A percentile compares a stretch with the other conserved stretches of the same genome.
Evolutionary conservation across 768 basidiomycete genomes (phyloP).

Genomic region (Naganishia antarctica): DNA sequence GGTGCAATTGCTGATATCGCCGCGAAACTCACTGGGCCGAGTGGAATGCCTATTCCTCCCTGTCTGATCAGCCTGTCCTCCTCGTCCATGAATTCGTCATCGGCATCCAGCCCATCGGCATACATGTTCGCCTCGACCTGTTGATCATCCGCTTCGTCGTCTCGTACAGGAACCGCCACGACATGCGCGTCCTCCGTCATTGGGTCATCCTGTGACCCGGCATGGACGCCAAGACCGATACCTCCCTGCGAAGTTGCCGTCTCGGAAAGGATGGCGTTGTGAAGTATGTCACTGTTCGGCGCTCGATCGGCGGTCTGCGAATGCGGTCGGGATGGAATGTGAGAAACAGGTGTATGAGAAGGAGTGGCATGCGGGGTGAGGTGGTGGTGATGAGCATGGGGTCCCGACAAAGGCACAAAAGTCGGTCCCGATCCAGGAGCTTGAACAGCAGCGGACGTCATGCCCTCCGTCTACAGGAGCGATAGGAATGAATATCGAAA

Average conservation of each 20-base stretch:
- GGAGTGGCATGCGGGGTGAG: slow-evolving; percentile 29
- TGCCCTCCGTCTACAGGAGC: slow-evolving; percentile 60
- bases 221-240: slow-evolving; percentile 60
- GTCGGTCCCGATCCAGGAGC: slow-evolving; percentile 72
- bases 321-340: slow-evolving; percentile 8
- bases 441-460: slow-evolving; percentile 87
- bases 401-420: slow-evolving; percentile 43
- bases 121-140: slow-evolving; percentile 31
- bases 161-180: slow-evolving; percentile 64
- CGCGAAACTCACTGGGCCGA: slow-evolving; percentile 83
- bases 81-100: slow-evolving; percentile 63
- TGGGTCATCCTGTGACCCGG: slow-evolving; percentile 65
- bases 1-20: too few species aligned
- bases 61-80: slow-evolving; percentile 82
- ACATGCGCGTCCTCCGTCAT: slow-evolving; percentile 64
- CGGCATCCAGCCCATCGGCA: slow-evolving; percentile 38
- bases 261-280: slow-evolving; percentile 26
- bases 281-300: slow-evolving; percentile 36
- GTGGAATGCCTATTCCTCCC: slow-evolving; percentile 90
- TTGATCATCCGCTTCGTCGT: slow-evolving; percentile 45
- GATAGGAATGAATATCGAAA: neutral
- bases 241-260: slow-evolving; percentile 19
- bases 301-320: slow-evolving; percentile 29
- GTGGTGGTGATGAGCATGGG: slow-evolving; percentile 50
- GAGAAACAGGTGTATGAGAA: slow-evolving; percentile 51